Conservation (phyloP, 441 rosid genomes). For the Eruca vesicaria region DNA sequence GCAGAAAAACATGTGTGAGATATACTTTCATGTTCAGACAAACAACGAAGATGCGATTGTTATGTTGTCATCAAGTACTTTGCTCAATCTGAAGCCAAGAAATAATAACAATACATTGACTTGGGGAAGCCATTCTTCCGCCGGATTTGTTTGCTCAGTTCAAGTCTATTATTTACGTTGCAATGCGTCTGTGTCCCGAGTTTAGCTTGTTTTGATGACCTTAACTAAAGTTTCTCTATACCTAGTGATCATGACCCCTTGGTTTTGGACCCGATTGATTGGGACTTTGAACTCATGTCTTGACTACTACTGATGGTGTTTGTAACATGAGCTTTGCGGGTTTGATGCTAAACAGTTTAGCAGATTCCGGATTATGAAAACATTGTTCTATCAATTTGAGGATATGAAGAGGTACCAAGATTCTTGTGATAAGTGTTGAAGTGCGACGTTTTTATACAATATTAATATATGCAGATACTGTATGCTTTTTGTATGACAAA, state of each 20-base stretch:
- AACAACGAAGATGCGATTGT: constrained; percentile 94
- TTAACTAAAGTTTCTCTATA: background rate
- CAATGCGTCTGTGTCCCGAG: background rate
- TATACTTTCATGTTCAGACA: constrained; percentile 96
- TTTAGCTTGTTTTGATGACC: constrained; percentile 18
- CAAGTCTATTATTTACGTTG: constrained; percentile 1
- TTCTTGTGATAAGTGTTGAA: no score
- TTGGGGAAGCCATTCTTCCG: constrained; percentile 27
- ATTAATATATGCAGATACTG: no score
- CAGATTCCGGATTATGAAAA: no score
- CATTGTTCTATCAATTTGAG: no score
- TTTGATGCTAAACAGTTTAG: no score
- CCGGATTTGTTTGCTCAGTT: constrained; percentile 8
- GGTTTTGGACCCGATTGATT: background rate
- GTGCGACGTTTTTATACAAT: no score
- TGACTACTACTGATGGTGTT: no score
- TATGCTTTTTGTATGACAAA: no score
- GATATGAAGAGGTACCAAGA: no score
- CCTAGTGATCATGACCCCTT: constrained; percentile 1
- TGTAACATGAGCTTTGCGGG: no score
- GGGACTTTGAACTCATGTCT: no score
- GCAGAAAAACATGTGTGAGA: constrained; percentile 70
- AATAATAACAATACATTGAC: constrained; percentile 33
- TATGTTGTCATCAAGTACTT: constrained; percentile 65
- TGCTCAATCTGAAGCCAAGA: constrained; percentile 47